Base-by-base conservation (phyloP, 2,329 filamentous ascomycete genomes). In the Sclerotiophoma versabilis region DNA sequence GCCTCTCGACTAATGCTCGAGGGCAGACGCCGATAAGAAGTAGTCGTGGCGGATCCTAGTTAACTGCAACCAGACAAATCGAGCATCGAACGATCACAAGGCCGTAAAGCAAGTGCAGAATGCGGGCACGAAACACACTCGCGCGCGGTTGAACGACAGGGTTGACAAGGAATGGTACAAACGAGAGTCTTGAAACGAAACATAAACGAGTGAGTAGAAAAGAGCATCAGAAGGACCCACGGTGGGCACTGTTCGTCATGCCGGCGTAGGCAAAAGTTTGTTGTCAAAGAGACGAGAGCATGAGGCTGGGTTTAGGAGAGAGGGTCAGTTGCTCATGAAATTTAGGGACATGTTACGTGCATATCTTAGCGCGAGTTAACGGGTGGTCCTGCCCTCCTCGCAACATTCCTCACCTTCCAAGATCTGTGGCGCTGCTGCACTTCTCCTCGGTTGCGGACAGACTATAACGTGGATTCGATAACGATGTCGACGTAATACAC, bases 51-150 rank as follows among this genome's bases (percentile, higher is more conserved):
- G 63, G 64, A 57, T 58, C 45, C 57, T 58, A 56, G 63, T 49
- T 49, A 57, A 60, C 69, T 70, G 70, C 69, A 72, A 60, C 54
- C 65, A 71, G 66, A 71, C 70, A 58, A 68, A 73, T 68, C 44
- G 66, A 73, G 70, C 62, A 72, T 71, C 38, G 60, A 56, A 58
- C 62, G 65, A 72, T 67, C 48, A 69, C 64, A 66, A 64, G 69
- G 69, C 67, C 62, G 65, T 66, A 62, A 65, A 62, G 60, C 63
- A 60, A 64, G 63, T 66, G 66, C 62, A 66, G 62, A 54, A 54
- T 47, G 64, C 58, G 63, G 63, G 68, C 67, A 68, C 69, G 68
- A 67, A 65, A 60, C 54, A 60, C 61, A 42, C 58, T 62, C 60
- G 62, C 60, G 64, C 61, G 65, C 60, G 64, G 62, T 62, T 60